Percentiles rank a stretch among this genome's conserved stretches.
Conservation (phyloP, 164 flowering plant species). For the Magnolia kwangsiensis region DNA sequence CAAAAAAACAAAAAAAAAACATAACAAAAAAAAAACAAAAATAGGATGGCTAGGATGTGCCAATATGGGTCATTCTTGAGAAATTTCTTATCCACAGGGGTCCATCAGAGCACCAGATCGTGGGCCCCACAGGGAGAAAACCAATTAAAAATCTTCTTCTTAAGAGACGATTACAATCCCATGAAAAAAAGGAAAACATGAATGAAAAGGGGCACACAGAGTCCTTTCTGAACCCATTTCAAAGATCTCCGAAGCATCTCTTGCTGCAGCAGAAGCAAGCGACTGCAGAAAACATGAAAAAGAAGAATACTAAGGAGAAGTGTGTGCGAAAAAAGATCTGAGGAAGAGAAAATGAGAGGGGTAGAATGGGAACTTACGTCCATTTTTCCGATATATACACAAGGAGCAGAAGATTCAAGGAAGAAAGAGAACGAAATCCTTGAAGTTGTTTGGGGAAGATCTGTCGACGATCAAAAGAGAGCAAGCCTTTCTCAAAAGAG, state of each 20-base stretch:
- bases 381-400: neutral
- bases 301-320: neutral
- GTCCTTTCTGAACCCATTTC: constrained; percentile 1
- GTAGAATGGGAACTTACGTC: neutral
- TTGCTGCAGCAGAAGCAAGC: neutral
- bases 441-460: neutral
- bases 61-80: neutral
- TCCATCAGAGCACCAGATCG: neutral
- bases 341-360: neutral
- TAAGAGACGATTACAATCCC: neutral
- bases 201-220: neutral
- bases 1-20: too few species aligned
- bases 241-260: neutral
- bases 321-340: neutral
- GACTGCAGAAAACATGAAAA: neutral
- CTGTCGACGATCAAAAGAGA: too few species aligned
- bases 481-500: too few species aligned
- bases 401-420: neutral
- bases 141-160: neutral
- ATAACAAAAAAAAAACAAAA: too few species aligned
- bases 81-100: neutral
- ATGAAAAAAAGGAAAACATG: neutral
- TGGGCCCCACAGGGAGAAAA: neutral
- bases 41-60: too few species aligned
- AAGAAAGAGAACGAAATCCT: neutral